phyloP scores from a whole-genome alignment of 164 flowering plant species.

The Piper betle region DNA sequence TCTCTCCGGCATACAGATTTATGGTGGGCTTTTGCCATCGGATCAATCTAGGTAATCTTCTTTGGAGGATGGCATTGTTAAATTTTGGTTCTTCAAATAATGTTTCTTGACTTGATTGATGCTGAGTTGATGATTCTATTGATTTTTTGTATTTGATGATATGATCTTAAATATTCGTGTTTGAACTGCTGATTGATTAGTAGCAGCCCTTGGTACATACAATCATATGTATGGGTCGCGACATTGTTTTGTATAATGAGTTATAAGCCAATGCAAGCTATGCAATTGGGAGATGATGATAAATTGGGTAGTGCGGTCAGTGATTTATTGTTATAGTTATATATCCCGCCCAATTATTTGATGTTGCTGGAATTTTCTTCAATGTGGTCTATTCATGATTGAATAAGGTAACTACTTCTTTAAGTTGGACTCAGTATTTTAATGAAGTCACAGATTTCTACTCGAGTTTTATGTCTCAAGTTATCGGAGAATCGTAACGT shows the following conservation, averaged over 20 bases:
- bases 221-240: background rate
- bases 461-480: background rate
- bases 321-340: no score
- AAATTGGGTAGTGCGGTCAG: no score
- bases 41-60: slow-evolving; percentile 37
- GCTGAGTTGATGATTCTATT: background rate
- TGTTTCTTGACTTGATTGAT: background rate
- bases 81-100: no score
- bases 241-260: no score
- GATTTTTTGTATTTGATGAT: no score
- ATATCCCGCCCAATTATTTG: no score
- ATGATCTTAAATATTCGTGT: no score
- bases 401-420: no score
- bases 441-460: background rate
- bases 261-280: no score
- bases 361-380: background rate
- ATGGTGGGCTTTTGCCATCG: slow-evolving; percentile 20
- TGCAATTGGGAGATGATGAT: background rate
- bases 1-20: slow-evolving; percentile 62
- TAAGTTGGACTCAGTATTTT: background rate
- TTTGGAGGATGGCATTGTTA: background rate
- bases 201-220: no score
- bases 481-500: background rate
- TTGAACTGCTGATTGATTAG: background rate
- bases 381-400: background rate